Evolutionary conservation across 1,284 basidiomycete species (phyloP).

Genomic region (Kwoniella shivajii): DNA sequence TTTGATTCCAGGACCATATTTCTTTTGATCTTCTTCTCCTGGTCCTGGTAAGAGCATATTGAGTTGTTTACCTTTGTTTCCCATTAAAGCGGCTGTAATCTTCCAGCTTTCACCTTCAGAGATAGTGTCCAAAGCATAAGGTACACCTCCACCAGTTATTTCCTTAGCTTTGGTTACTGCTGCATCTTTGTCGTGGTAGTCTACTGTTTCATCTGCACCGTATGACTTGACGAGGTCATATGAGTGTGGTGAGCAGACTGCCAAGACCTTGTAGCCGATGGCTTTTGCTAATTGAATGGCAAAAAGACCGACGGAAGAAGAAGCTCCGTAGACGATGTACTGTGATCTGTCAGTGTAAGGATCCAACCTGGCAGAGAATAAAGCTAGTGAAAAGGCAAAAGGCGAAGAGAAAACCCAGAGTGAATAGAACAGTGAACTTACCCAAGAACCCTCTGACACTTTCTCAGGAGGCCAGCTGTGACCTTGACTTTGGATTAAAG

Average conservation of each 20-base stretch:
- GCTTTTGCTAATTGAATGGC: slow-evolving; percentile 57
- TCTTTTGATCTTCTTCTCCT: slow-evolving; percentile 16
- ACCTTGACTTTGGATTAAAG: slow-evolving; percentile 42
- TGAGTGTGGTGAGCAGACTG: slow-evolving; percentile 55
- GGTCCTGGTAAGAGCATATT: slow-evolving; percentile 33
- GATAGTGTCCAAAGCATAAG: slow-evolving; percentile 41
- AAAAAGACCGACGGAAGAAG: slow-evolving; percentile 57
- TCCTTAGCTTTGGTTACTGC: slow-evolving; percentile 32
- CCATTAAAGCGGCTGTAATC: slow-evolving; percentile 28
- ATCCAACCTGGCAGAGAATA: too few relatives aligned
- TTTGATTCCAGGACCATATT: slow-evolving; percentile 32
- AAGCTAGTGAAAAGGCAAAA: too few relatives aligned
- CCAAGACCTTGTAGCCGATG: slow-evolving; percentile 56
- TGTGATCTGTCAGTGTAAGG: slow-evolving; percentile 1
- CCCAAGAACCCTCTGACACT: slow-evolving; percentile 26
- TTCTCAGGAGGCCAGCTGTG: slow-evolving; percentile 39
- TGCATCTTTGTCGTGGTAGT: slow-evolving; percentile 33
- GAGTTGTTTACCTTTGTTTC: slow-evolving; percentile 32
- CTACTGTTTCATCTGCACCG: slow-evolving; percentile 55
- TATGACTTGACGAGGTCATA: slow-evolving; percentile 53
- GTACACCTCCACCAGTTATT: slow-evolving; percentile 40
- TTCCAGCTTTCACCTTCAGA: slow-evolving; percentile 33
- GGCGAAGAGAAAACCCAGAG: not conserved
- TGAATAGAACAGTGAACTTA: slow-evolving; percentile 10
- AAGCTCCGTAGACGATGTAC: slow-evolving; percentile 57